Conservation (phyloP, 495 filamentous ascomycete species). For the Aspergillus heteromorphus region DNA sequence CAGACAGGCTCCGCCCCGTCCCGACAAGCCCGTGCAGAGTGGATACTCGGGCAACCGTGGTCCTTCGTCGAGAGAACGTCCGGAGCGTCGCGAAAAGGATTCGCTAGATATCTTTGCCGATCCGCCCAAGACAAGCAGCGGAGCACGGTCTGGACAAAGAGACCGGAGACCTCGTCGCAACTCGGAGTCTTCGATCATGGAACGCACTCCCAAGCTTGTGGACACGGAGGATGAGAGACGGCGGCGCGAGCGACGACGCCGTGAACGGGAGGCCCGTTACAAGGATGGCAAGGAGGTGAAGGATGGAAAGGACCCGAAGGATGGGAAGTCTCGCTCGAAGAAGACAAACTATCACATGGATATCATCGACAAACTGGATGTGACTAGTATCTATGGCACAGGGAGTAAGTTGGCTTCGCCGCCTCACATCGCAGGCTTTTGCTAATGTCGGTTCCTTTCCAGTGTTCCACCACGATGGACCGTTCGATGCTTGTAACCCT, state of each 20-base stretch:
- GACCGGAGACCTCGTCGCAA: slow-evolving; percentile 71
- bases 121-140: slow-evolving; percentile 35
- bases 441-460: slow-evolving; percentile 6
- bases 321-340: slow-evolving; percentile 26
- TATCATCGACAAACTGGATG: slow-evolving; percentile 95
- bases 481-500: slow-evolving; percentile 96
- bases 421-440: background rate
- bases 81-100: slow-evolving; percentile 30
- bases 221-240: slow-evolving; percentile 72
- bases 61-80: slow-evolving; percentile 25
- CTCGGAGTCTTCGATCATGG: slow-evolving; percentile 87
- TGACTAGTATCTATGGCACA: slow-evolving; percentile 92
- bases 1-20: slow-evolving; percentile 33
- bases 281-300: slow-evolving; percentile 44
- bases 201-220: slow-evolving; percentile 52
- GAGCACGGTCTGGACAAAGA: slow-evolving; percentile 13
- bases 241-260: slow-evolving; percentile 62
- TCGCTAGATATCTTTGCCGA: slow-evolving; percentile 58
- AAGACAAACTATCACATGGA: slow-evolving; percentile 64
- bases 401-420: slow-evolving; percentile 62
- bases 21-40: slow-evolving; percentile 32
- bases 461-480: slow-evolving; percentile 99
- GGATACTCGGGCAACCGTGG: slow-evolving; percentile 21
- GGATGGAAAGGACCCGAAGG: background rate
- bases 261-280: slow-evolving; percentile 61